phyloP scores from a whole-genome alignment of 805 yeast genomes.

The Phaffomyces opuntiae region DNA sequence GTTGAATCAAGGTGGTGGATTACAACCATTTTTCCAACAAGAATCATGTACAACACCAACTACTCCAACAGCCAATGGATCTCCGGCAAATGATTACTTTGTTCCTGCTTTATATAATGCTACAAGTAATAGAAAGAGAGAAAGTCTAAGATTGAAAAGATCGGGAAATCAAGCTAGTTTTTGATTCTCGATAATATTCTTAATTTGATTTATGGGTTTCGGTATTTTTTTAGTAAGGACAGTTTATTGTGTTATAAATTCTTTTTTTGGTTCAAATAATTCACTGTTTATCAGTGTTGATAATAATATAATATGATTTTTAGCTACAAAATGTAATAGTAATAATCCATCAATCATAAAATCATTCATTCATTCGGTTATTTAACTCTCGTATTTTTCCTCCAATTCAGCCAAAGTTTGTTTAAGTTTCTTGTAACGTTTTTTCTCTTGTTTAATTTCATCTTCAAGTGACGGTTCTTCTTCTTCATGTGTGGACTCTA shows the following conservation, averaged over 20 bases:
- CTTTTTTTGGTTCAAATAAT: no score
- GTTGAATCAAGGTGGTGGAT: not conserved
- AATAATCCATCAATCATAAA: not conserved
- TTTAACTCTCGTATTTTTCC: not conserved
- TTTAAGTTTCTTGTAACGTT: conserved; percentile 6
- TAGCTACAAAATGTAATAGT: no score
- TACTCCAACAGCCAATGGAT: not conserved
- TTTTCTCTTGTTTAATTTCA: conserved; percentile 7
- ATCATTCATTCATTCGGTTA: no score
- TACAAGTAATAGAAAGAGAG: conserved; percentile 46
- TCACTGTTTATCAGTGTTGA: no score
- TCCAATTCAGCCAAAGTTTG: conserved; percentile 1
- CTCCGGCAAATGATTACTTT: conserved; percentile 8
- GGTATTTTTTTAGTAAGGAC: not conserved
- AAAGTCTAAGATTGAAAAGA: conserved; percentile 43
- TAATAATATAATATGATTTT: no score
- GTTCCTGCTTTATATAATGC: conserved; percentile 29
- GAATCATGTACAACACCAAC: conserved; percentile 7
- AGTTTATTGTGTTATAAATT: no score
- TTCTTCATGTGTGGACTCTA: no score
- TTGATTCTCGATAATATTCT: not conserved
- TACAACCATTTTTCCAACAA: conserved; percentile 17
- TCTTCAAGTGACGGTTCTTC: not conserved
- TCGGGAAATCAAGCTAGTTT: conserved; percentile 17
- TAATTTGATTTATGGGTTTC: not conserved